Evolutionary conservation across 805 yeast genomes (phyloP), one percentile per base, ranked within the genome.

Genomic region (Kodamaea lidongshanica): DNA sequence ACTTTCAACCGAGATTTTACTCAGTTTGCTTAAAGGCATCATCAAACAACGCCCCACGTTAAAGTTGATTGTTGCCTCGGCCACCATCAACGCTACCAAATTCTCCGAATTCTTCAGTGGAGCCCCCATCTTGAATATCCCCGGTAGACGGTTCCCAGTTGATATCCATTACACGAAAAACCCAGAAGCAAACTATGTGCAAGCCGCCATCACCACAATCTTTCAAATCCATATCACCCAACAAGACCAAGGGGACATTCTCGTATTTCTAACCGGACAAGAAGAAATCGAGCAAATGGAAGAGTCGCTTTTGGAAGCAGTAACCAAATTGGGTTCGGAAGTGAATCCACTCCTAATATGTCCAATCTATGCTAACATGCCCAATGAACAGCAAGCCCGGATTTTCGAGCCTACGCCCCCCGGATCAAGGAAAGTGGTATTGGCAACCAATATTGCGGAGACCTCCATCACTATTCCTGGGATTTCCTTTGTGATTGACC

Each of bases 81-180:
- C 98, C 1, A 92, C 98, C 0, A 78, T 92, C 55, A 89, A 92
- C 55, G 94, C 98, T 0, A 71, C 75, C 31, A 81, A 81, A 45
- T 92, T 92, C 50, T 79, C 96, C 12, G 66, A 69, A 4, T 92
- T 80, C 54, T 92, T 92, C 48, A 67, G 71, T 40, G 71, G 71
- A 11, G 94, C 96, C 3, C 96, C 96, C 0, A 79, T 92, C 19
- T 77, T 88, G 47, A 77, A 75, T 32, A 78, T 92, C 20, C 97
- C 97, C 0, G 98, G 98, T 0, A 67, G 97, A 44, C 69, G 94
- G n/a, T 88, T 68, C 50, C 96, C 96, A 0, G 97, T 92, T 1
- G 89, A 82, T 37, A 74, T 88, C 7, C 75, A 74, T 50, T 92
- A 84, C 51, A 79, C 95, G 0, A 66, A 74, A 27, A 85, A 76